Conservation (phyloP, 495 filamentous ascomycete species). For the Delitschia confertaspora region DNA sequence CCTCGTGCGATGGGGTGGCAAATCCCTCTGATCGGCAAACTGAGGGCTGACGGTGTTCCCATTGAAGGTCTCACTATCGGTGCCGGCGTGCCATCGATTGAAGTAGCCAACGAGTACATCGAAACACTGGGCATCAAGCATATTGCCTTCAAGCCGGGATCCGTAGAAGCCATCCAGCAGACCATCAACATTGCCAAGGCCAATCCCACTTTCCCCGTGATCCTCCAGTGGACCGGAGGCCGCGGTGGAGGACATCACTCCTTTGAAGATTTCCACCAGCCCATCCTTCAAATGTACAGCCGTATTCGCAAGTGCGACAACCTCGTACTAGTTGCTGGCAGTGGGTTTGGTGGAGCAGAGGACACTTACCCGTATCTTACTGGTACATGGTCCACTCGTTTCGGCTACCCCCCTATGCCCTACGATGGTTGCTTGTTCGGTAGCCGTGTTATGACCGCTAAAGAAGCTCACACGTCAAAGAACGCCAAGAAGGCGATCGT, state of each 20-base stretch:
- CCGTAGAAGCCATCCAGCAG: slow-evolving; percentile 75
- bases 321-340: slow-evolving; percentile 80
- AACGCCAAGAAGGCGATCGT: slow-evolving; percentile 93
- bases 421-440: slow-evolving; percentile 87
- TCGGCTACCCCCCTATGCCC: slow-evolving; percentile 87
- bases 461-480: slow-evolving; percentile 87
- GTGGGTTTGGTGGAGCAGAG: slow-evolving; percentile 83
- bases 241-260: slow-evolving; percentile 92
- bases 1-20: slow-evolving; percentile 96
- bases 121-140: slow-evolving; percentile 89
- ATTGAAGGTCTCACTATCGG: slow-evolving; percentile 93
- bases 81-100: slow-evolving; percentile 86
- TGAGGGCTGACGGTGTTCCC: slow-evolving; percentile 80
- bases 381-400: slow-evolving; percentile 74
- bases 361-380: slow-evolving; percentile 92
- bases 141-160: slow-evolving; percentile 91
- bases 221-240: slow-evolving; percentile 92
- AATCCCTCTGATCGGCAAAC: slow-evolving; percentile 76
- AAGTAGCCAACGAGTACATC: slow-evolving; percentile 90
- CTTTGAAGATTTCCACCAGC: slow-evolving; percentile 90
- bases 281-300: slow-evolving; percentile 83
- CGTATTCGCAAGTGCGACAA: slow-evolving; percentile 74
- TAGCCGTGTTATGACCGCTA: slow-evolving; percentile 88
- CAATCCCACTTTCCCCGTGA: slow-evolving; percentile 79
- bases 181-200: slow-evolving; percentile 91